phyloP scores from a whole-genome alignment of 1,139 yeast genomes.

The Yamadazyma taylorii region DNA sequence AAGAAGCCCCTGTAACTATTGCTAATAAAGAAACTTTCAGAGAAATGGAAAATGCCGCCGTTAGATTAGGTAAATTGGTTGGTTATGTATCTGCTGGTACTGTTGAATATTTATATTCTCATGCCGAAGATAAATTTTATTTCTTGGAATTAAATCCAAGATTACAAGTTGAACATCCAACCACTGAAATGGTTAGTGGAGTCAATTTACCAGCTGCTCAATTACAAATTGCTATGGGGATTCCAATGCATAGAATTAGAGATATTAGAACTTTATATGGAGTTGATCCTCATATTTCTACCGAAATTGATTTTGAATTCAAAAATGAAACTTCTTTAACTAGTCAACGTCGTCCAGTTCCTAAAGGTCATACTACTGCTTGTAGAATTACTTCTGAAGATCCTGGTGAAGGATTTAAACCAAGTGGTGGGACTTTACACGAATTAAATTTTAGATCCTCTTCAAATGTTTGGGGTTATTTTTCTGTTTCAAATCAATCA shows the following conservation, averaged over 20 bases:
- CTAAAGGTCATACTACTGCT: conserved; percentile 98
- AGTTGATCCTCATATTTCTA: conserved; percentile 89
- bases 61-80: conserved; percentile 90
- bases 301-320: conserved; percentile 90
- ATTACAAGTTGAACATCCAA: conserved; percentile 98
- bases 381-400: conserved; percentile 99
- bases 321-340: conserved; percentile 66
- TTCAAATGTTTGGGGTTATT: conserved; percentile 98
- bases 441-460: conserved; percentile 96
- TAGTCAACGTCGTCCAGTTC: conserved; percentile 88
- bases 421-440: conserved; percentile 94
- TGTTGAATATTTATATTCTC: conserved; percentile 93
- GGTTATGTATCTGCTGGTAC: conserved; percentile 99
- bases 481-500: conserved; percentile 94
- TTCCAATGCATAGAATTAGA: conserved; percentile 90
- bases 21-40: conserved; percentile 85
- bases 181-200: conserved; percentile 99
- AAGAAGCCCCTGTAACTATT: conserved; percentile 95
- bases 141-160: conserved; percentile 96
- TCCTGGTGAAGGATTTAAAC: conserved; percentile 99
- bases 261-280: conserved; percentile 93
- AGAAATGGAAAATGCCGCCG: conserved; percentile 95
- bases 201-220: conserved; percentile 98
- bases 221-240: conserved; percentile 98
- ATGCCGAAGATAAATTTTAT: conserved; percentile 90